Evolutionary conservation across 2,329 filamentous ascomycete species (phyloP).

Genomic region (Colletotrichum chrysophilum): DNA sequence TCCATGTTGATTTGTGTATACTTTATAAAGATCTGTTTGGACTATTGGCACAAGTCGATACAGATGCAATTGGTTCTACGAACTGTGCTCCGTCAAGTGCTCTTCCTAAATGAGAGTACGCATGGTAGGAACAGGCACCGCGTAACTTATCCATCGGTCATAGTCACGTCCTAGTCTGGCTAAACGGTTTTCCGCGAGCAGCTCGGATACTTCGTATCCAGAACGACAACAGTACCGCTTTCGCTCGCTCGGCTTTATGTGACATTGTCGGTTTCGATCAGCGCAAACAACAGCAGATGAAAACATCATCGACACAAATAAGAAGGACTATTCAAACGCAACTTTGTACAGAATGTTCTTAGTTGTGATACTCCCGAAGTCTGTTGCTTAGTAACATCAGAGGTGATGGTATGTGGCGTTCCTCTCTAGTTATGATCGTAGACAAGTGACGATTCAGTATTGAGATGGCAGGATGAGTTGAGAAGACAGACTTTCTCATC

Average conservation of each 20-base stretch:
- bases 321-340: neutral
- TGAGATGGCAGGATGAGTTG: neutral
- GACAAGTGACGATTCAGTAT: neutral
- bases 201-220: neutral
- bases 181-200: neutral
- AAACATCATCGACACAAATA: neutral
- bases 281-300: neutral
- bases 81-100: neutral
- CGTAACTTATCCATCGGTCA: neutral
- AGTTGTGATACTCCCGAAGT: neutral
- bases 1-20: neutral
- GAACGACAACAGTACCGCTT: neutral
- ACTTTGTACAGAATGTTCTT: neutral
- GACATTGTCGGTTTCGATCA: neutral
- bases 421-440: neutral
- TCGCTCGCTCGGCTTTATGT: neutral
- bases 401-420: neutral
- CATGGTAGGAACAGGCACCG: neutral
- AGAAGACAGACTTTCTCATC: neutral
- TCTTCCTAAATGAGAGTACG: neutral
- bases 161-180: neutral
- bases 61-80: rapidly evolving
- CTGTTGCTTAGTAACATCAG: neutral
- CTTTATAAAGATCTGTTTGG: neutral
- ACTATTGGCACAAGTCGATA: rapidly evolving